Evolutionary conservation across 164 flowering plant genomes (phyloP), one percentile per base, ranked within the genome.

Genomic region (Kingdonia uniflora): DNA sequence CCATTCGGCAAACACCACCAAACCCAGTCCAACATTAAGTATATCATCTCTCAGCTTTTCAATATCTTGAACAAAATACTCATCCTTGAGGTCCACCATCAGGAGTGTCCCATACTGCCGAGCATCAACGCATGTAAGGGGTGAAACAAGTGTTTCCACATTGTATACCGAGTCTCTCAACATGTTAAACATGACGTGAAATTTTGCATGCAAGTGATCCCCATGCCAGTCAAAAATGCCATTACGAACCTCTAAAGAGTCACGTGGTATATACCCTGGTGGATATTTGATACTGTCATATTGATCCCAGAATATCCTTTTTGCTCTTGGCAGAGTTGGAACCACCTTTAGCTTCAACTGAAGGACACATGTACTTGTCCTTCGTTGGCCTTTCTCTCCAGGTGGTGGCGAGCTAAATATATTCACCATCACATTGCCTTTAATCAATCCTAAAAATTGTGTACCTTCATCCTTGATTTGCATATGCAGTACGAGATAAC

Each of bases 271-370:
- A n/a, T n/a, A n/a, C n/a, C n/a, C n/a, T n/a, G n/a, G n/a, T n/a
- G 99, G 99, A 49, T 92, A 92, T 63, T 92, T 92, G 99, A 66
- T n/a, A n/a, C n/a, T n/a, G n/a, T n/a, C n/a, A n/a, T 76, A 92
- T 57, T 92, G 99, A 73, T 92, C 99, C 99, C 99, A 92, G 19
- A 92, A 63, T n/a, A n/a, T n/a, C n/a, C n/a, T n/a, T n/a, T n/a
- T n/a, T n/a, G n/a, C n/a, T n/a, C n/a, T n/a, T n/a, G 82, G 74
- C 12, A 97, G 99, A 41, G 99, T 92, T 14, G 95, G 95, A 50
- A 82, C 59, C 49, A 92, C 97, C 49, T 79, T 75, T 16, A 92
- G 60, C 71, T 83, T 92, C 69, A 92, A 51, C n/a, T 75, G 82
- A 68, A 92, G 91, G 29, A 80, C 76, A 71, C 97, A 92, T 0